A percentile compares a stretch with the other conserved stretches of the same genome.
These are phyloP conservation scores for Cenchrus purpureus DNA, from an alignment of 176 grass and related monocot species.

Conservation along the genomic window DNA sequence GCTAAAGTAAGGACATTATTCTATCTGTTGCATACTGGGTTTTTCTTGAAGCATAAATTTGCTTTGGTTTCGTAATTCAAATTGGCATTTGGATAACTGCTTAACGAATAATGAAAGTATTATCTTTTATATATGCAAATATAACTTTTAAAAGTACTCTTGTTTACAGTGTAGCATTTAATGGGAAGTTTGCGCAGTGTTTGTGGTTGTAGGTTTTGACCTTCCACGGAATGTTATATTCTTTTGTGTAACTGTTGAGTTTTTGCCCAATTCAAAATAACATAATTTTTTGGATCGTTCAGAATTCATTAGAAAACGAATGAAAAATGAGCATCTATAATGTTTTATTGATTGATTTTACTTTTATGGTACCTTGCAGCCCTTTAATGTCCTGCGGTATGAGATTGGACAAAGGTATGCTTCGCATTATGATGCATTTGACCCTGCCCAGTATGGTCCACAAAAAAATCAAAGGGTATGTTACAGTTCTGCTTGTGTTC, in stretches of 20 bases:
- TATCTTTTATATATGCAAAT: constrained; percentile 20
- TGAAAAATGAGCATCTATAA: neutral
- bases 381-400: constrained; percentile 88
- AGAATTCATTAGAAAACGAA: neutral
- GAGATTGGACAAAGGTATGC: constrained; percentile 94
- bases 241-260: neutral
- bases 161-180: neutral
- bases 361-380: constrained; percentile 55
- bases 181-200: neutral
- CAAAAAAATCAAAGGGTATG: constrained; percentile 93
- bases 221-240: neutral
- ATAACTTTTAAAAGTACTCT: constrained; percentile 14
- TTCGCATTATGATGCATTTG: constrained; percentile 95
- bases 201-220: constrained; percentile 10
- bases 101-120: constrained; percentile 1
- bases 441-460: constrained; percentile 89
- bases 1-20: constrained; percentile 1
- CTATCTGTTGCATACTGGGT: neutral
- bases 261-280: neutral
- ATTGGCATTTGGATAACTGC: neutral
- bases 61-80: neutral
- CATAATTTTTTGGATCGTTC: constrained; percentile 5
- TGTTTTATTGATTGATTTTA: constrained; percentile 20
- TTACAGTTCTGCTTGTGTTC: constrained; percentile 31
- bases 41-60: neutral